Percentiles rank a stretch among this genome's conserved stretches.
These are phyloP conservation scores for Mycena filopes DNA, from an alignment of 768 basidiomycete species.

Conservation along the genomic window DNA sequence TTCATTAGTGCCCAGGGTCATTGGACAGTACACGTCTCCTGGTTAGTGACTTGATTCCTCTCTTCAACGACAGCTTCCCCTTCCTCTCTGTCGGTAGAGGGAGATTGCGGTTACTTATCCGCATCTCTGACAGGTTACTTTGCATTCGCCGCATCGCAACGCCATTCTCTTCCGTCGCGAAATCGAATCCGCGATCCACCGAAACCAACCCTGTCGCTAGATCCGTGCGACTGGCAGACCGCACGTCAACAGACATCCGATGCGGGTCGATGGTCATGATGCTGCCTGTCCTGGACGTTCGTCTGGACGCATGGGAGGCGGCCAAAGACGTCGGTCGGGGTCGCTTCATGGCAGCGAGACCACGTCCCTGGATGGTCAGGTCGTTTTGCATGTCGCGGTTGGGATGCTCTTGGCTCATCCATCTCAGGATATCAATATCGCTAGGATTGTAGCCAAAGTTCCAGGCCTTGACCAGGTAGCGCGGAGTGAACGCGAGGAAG, in stretches of 20 bases:
- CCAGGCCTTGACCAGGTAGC: constrained; percentile 82
- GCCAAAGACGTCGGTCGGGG: constrained; percentile 32
- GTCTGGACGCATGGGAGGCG: constrained; percentile 48
- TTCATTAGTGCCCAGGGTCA: constrained; percentile 16
- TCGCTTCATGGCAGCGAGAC: constrained; percentile 45
- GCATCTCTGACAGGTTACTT: constrained; percentile 75
- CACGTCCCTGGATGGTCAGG: constrained; percentile 39
- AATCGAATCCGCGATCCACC: constrained; percentile 86
- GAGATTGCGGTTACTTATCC: constrained; percentile 48
- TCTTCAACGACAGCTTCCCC: constrained; percentile 25
- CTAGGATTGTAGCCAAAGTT: constrained; percentile 76
- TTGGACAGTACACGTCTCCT: constrained; percentile 14
- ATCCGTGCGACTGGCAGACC: constrained; percentile 77
- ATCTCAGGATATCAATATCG: constrained; percentile 87
- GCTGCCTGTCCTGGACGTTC: constrained; percentile 50
- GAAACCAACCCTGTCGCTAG: constrained; percentile 87
- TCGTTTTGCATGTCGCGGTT: constrained; percentile 63
- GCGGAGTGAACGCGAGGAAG: constrained; percentile 81
- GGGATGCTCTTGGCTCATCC: constrained; percentile 75
- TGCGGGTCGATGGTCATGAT: constrained; percentile 48
- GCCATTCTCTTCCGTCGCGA: constrained; percentile 88
- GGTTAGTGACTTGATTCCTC: constrained; percentile 30
- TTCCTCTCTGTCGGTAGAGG: constrained; percentile 11
- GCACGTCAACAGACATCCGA: constrained; percentile 53
- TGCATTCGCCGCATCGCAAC: constrained; percentile 88